Evolutionary conservation across 768 basidiomycete species (phyloP).

Genomic region (Tricholomella constricta): DNA sequence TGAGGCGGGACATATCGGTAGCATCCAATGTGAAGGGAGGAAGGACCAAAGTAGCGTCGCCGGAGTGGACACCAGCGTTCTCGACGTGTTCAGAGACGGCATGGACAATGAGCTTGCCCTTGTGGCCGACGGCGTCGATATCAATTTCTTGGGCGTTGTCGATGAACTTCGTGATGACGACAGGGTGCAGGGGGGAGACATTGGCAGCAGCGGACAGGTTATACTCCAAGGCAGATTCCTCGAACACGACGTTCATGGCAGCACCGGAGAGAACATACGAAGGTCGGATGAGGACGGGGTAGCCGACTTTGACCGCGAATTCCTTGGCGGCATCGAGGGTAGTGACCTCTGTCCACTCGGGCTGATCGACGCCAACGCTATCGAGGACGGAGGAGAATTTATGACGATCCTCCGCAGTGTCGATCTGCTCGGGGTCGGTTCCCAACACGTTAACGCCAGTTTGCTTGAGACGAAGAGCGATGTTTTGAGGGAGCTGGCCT

Average conservation of each 20-base stretch:
- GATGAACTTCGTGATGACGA: slow-evolving; percentile 99
- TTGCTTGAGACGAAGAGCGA: slow-evolving; percentile 92
- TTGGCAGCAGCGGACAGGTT: slow-evolving; percentile 96
- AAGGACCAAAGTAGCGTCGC: slow-evolving; percentile 96
- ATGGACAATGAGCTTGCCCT: slow-evolving; percentile 90
- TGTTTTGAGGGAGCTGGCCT: slow-evolving; percentile 99
- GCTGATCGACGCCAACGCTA: slow-evolving; percentile 93
- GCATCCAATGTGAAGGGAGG: slow-evolving; percentile 85
- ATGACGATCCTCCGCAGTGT: slow-evolving; percentile 97
- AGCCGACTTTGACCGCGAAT: slow-evolving; percentile 86
- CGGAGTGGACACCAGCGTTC: slow-evolving; percentile 98
- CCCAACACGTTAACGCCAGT: slow-evolving; percentile 92
- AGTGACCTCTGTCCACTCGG: slow-evolving; percentile 92
- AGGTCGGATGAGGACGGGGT: slow-evolving; percentile 97
- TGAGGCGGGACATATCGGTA: slow-evolving; percentile 82
- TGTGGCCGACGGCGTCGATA: slow-evolving; percentile 93
- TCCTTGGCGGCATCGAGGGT: slow-evolving; percentile 87
- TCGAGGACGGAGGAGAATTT: slow-evolving; percentile 98
- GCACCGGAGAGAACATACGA: slow-evolving; percentile 99
- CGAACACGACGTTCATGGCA: slow-evolving; percentile 98
- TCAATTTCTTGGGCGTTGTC: slow-evolving; percentile 98
- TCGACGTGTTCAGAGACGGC: slow-evolving; percentile 99
- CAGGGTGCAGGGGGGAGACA: slow-evolving; percentile 96
- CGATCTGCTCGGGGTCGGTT: slow-evolving; percentile 93
- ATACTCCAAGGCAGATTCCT: slow-evolving; percentile 86